phyloP scores from a whole-genome alignment of 352 stramenopile species.

The Phytopythium cucurbitacearum region DNA sequence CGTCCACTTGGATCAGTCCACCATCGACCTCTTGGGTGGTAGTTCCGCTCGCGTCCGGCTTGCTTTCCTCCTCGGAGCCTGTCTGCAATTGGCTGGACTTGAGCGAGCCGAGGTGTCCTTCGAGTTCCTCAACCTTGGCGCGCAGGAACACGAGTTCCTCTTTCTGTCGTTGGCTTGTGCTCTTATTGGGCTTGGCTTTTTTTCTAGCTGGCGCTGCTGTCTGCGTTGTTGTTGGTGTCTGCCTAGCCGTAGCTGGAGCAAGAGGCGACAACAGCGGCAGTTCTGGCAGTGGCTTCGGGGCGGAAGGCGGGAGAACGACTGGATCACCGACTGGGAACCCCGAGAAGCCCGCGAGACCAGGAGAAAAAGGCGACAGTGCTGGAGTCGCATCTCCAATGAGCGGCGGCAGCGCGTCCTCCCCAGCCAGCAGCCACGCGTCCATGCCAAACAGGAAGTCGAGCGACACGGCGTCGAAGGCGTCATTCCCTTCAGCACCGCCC shows the following conservation, averaged over 20 bases:
- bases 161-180: slow-evolving; percentile 33
- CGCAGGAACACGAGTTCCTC: slow-evolving; percentile 28
- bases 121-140: slow-evolving; percentile 18
- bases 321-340: too few relatives aligned
- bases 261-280: not conserved
- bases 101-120: slow-evolving; percentile 14
- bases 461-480: slow-evolving; percentile 8
- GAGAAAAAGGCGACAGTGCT: not conserved
- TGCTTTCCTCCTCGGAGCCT: not conserved
- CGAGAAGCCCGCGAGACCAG: too few relatives aligned
- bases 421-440: slow-evolving; percentile 19
- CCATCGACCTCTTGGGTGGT: too few relatives aligned
- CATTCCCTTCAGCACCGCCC: slow-evolving; percentile 5
- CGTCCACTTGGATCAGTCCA: not conserved
- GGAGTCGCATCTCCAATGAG: slow-evolving; percentile 5
- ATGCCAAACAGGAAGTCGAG: slow-evolving; percentile 27
- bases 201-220: slow-evolving; percentile 13
- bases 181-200: slow-evolving; percentile 30
- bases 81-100: slow-evolving; percentile 3
- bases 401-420: not conserved
- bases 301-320: too few relatives aligned
- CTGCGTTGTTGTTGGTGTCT: not conserved
- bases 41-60: not conserved
- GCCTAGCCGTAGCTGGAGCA: not conserved
- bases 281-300: not conserved